These are phyloP conservation scores for Hericium rajendrae DNA, from an alignment of 768 basidiomycete species.

Conservation along the genomic window DNA sequence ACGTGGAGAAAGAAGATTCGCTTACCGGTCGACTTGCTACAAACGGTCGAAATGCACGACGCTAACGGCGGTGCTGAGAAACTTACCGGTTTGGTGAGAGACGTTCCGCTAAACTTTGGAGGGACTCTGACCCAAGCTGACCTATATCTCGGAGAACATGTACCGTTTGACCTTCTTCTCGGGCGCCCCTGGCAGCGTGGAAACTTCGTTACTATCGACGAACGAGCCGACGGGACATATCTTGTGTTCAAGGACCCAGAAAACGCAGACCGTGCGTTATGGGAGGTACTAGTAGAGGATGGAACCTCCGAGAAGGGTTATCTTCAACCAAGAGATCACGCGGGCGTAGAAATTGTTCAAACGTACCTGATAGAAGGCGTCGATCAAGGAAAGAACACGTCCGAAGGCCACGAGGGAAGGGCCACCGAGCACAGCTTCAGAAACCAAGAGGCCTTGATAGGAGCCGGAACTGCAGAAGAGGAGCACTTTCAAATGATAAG, in stretches of 20 bases:
- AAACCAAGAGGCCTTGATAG: too few relatives aligned
- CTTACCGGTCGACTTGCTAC: background rate
- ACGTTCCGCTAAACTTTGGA: conserved; percentile 17
- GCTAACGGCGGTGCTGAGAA: conserved; percentile 20
- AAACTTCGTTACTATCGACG: conserved; percentile 16
- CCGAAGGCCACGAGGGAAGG: too few relatives aligned
- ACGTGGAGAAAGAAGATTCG: background rate
- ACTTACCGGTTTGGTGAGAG: conserved; percentile 14
- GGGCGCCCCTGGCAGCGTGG: conserved; percentile 18
- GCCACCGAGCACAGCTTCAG: too few relatives aligned
- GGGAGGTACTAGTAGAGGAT: too few relatives aligned
- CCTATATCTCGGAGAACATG: conserved; percentile 16
- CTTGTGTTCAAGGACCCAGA: conserved; percentile 3
- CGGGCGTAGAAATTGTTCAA: too few relatives aligned
- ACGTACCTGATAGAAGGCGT: too few relatives aligned
- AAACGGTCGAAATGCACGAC: conserved; percentile 11
- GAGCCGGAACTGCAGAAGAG: too few relatives aligned
- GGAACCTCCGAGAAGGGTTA: too few relatives aligned
- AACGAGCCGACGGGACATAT: conserved; percentile 14
- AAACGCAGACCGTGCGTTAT: too few relatives aligned
- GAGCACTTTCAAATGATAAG: too few relatives aligned
- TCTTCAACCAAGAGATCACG: too few relatives aligned
- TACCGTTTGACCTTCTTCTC: conserved; percentile 13
- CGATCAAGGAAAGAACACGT: too few relatives aligned
- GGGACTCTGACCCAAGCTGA: conserved; percentile 12